Conservation (phyloP, 139 green algal genomes). For the Chlorella sp. region DNA sequence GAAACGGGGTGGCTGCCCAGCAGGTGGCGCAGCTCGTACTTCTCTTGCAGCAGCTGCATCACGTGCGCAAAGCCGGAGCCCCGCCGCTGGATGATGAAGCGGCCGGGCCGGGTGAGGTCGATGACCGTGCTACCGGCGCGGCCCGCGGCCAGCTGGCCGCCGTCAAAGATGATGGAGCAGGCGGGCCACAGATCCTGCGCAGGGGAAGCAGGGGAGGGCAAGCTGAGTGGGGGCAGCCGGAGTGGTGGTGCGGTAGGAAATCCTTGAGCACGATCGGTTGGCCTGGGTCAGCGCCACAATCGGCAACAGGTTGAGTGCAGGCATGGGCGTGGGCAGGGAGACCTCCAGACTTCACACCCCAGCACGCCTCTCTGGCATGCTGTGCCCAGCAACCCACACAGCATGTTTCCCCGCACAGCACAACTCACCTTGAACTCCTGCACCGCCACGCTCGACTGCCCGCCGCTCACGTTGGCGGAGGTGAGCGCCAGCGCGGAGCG, state of each 20-base stretch:
- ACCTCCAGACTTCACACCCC: too few relatives aligned
- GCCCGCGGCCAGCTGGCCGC: constrained; percentile 38
- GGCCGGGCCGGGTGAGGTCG: constrained; percentile 55
- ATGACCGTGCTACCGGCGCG: constrained; percentile 73
- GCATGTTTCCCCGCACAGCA: background rate
- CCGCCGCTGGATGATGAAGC: constrained; percentile 54
- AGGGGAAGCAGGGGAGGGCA: background rate
- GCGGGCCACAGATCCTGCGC: constrained; percentile 59
- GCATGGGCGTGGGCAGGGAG: background rate
- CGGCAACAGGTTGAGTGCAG: background rate
- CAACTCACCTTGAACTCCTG: constrained; percentile 57
- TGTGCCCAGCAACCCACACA: background rate
- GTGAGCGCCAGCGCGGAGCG: constrained; percentile 70
- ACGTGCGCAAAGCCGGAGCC: constrained; percentile 38
- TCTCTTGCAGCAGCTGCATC: constrained; percentile 30
- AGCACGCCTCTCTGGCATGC: background rate
- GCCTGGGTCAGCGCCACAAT: background rate
- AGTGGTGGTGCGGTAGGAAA: too few relatives aligned
- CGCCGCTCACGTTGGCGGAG: constrained; percentile 71
- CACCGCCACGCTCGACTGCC: constrained; percentile 41
- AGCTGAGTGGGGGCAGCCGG: background rate
- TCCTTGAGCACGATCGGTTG: too few relatives aligned
- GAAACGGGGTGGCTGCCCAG: too few relatives aligned
- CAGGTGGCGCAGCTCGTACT: constrained; percentile 31
- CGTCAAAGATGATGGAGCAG: constrained; percentile 74